Evolutionary conservation across 2,329 filamentous ascomycete genomes (phyloP).

Genomic region (Epicoccum sorghinum): DNA sequence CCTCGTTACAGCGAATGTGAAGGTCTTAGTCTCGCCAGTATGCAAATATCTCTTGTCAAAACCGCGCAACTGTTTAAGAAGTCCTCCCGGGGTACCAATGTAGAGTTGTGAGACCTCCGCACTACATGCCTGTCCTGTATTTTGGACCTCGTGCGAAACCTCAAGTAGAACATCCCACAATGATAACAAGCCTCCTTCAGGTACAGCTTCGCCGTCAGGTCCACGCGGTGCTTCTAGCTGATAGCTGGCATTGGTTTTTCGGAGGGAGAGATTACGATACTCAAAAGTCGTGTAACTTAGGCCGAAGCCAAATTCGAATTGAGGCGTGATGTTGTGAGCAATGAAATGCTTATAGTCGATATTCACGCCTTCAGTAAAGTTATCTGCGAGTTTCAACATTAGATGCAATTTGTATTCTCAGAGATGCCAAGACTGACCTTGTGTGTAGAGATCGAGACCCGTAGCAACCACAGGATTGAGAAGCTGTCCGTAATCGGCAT

Average conservation of each 20-base stretch:
- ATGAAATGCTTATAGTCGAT: constrained; percentile 56
- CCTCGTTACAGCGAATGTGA: not conserved
- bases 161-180: not conserved
- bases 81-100: not conserved
- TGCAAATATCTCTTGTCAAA: not conserved
- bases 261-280: not conserved
- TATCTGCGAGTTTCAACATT: too few relatives aligned
- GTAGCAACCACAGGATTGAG: too few relatives aligned
- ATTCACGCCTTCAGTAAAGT: constrained; percentile 32
- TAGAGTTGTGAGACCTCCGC: not conserved
- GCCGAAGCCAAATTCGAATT: constrained; percentile 55
- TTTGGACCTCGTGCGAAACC: not conserved
- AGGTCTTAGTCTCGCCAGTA: not conserved
- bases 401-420: too few relatives aligned
- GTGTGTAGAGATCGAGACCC: too few relatives aligned
- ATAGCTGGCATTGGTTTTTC: not conserved
- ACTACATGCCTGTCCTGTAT: not conserved
- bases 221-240: not conserved
- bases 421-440: too few relatives aligned
- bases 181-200: not conserved
- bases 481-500: too few relatives aligned
- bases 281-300: constrained; percentile 51
- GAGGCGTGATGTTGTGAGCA: constrained; percentile 48
- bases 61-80: not conserved
- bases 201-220: not conserved